These are phyloP conservation scores for Penicillium waksmanii DNA, from an alignment of 495 filamentous ascomycete species.

Conservation along the genomic window DNA sequence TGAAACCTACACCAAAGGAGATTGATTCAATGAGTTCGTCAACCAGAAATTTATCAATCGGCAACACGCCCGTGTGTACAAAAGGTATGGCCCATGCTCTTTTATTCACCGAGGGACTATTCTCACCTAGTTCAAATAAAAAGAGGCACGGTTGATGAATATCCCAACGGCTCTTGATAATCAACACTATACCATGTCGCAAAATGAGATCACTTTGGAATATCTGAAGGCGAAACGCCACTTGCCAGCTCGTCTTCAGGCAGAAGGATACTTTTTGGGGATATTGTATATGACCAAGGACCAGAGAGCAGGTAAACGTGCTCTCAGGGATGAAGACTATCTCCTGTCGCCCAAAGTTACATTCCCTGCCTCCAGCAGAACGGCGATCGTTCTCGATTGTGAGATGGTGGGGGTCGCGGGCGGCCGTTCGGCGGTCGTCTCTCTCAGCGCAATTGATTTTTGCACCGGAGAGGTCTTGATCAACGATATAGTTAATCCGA, in stretches of 20 bases:
- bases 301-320: neutral
- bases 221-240: constrained; percentile 9
- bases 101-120: no score
- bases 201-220: constrained; percentile 1
- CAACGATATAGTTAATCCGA: constrained; percentile 38
- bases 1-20: no score
- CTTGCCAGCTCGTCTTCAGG: constrained; percentile 10
- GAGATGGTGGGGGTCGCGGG: constrained; percentile 29
- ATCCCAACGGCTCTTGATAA: neutral
- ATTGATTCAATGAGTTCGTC: no score
- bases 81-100: no score
- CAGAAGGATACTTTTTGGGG: constrained; percentile 10
- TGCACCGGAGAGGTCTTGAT: constrained; percentile 44
- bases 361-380: constrained; percentile 5
- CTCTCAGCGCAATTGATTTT: constrained; percentile 38
- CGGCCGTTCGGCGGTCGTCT: constrained; percentile 19
- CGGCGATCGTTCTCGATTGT: constrained; percentile 30
- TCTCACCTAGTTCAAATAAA: no score
- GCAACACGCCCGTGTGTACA: no score
- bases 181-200: neutral
- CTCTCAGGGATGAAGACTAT: constrained; percentile 4
- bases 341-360: neutral
- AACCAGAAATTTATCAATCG: no score
- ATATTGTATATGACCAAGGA: neutral
- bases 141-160: no score